Percentiles rank a stretch among this genome's conserved stretches.
Evolutionary conservation across 108 stramenopile species (phyloP).

Genomic region (Poteriospumella lacustris): DNA sequence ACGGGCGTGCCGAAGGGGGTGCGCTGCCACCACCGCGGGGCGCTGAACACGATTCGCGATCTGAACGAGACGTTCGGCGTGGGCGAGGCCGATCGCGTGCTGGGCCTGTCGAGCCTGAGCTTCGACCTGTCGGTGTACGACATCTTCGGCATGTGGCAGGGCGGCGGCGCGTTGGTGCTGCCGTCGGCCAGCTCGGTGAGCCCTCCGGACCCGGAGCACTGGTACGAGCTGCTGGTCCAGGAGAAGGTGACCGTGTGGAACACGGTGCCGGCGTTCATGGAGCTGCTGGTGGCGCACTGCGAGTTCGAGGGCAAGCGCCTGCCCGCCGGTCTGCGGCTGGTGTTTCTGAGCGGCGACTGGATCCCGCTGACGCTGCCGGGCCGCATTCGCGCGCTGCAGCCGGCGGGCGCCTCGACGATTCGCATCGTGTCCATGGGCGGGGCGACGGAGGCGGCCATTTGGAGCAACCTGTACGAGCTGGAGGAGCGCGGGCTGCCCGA

Average conservation of each 20-base stretch:
- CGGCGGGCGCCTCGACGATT: neutral
- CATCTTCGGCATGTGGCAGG: constrained; percentile 16
- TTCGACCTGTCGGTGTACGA: constrained; percentile 33
- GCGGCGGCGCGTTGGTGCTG: constrained; percentile 12
- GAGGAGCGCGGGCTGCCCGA: neutral
- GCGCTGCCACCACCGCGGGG: constrained; percentile 25
- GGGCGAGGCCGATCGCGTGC: constrained; percentile 26
- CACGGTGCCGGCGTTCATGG: constrained; percentile 30
- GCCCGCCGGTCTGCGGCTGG: neutral
- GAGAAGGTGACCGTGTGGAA: constrained; percentile 28
- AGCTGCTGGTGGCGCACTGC: neutral
- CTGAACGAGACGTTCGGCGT: constrained; percentile 22
- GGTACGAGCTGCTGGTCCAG: neutral
- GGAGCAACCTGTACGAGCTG: constrained; percentile 19
- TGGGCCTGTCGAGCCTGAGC: constrained; percentile 26
- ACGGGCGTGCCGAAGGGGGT: constrained; percentile 41
- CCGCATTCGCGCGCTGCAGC: neutral
- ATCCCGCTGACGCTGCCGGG: constrained; percentile 11
- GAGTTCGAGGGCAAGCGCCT: neutral
- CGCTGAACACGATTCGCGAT: constrained; percentile 26
- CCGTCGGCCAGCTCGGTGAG: neutral
- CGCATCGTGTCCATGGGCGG: constrained; percentile 35
- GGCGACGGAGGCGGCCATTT: constrained; percentile 33
- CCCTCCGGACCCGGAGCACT: constrained; percentile 17
- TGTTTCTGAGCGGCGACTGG: constrained; percentile 23